phyloP scores from a whole-genome alignment of 495 filamentous ascomycete species.

The Penicillium maclennaniae region DNA sequence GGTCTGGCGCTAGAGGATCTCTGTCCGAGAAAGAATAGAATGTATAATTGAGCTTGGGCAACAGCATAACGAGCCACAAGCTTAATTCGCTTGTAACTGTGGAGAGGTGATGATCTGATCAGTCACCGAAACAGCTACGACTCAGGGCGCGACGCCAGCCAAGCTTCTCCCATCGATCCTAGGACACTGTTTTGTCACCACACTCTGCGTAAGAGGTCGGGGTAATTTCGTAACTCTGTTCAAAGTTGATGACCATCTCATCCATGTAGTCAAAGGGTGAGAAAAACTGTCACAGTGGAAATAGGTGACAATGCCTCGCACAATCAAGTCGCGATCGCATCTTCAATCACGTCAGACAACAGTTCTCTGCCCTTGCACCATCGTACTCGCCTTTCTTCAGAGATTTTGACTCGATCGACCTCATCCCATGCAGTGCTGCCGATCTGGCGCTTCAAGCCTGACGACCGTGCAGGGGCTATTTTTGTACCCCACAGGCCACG shows the following conservation, averaged over 20 bases:
- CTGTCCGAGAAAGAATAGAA: background rate
- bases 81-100: background rate
- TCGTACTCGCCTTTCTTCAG: background rate
- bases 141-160: conserved; percentile 20
- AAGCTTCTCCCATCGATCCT: background rate
- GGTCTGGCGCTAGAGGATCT: background rate
- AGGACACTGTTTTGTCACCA: background rate
- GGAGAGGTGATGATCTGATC: background rate
- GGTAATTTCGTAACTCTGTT: background rate
- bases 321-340: background rate
- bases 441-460: background rate
- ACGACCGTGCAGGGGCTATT: background rate
- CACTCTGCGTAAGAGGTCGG: background rate
- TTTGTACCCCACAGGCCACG: background rate
- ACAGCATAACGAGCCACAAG: background rate
- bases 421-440: background rate
- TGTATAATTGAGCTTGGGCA: background rate
- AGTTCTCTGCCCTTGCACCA: background rate
- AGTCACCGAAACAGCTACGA: background rate
- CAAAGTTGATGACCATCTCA: background rate
- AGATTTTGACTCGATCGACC: background rate
- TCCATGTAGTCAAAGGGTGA: background rate
- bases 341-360: background rate
- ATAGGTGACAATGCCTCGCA: background rate
- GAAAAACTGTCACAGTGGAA: background rate